Conservation (phyloP, 257 asterid species). For the Scutellaria baicalensis region DNA sequence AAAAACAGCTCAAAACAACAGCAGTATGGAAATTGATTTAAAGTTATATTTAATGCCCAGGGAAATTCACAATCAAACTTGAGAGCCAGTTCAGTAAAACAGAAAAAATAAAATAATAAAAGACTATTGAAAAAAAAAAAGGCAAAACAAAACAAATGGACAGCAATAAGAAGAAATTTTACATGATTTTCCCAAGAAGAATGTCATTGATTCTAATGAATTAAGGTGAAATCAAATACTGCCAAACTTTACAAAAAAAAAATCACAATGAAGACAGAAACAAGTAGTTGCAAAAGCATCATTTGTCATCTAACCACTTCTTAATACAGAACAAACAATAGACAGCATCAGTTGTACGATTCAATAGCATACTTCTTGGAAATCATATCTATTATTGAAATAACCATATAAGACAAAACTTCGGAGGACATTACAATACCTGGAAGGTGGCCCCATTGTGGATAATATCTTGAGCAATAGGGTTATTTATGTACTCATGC, state of each 20-base stretch:
- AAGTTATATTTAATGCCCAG: background rate
- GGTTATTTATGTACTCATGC: constrained; percentile 67
- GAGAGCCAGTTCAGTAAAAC: background rate
- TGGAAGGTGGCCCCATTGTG: constrained; percentile 98
- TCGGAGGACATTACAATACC: constrained; percentile 35
- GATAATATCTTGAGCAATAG: constrained; percentile 70
- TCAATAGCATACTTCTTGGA: constrained; percentile 5
- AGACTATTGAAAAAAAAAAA: too few relatives aligned
- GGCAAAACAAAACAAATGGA: too few relatives aligned
- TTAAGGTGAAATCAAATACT: background rate
- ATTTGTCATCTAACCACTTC: background rate
- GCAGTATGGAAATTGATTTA: background rate
- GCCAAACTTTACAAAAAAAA: background rate
- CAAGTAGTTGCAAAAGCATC: background rate
- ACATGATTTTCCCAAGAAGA: background rate
- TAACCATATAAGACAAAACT: background rate
- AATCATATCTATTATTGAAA: background rate
- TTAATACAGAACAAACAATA: background rate
- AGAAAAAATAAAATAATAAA: too few relatives aligned
- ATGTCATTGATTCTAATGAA: background rate
- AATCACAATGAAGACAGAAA: background rate
- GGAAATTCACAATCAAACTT: background rate
- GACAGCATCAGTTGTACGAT: background rate
- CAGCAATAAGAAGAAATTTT: background rate
- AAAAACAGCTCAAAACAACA: background rate